Evolutionary conservation across 2,329 filamentous ascomycete species (phyloP), one percentile per base, ranked within the genome.

Genomic region (Talaromyces sp.): DNA sequence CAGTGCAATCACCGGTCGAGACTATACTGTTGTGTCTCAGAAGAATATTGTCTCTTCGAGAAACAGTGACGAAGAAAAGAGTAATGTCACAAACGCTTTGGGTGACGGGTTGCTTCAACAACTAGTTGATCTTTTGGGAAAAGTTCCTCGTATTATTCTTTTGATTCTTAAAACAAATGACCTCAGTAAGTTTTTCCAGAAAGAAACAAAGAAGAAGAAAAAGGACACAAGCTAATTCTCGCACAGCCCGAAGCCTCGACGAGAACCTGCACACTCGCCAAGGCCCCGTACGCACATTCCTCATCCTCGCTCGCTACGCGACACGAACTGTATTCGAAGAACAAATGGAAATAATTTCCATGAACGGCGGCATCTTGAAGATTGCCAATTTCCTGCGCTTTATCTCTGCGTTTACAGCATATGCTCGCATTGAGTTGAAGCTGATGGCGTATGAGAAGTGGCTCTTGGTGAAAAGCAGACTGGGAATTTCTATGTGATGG

Each of bases 111-210:
- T 99, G 73, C 82, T 99, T 42, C 90, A 90, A 64, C 89, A 97
- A 69, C 82, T 99, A 6, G 91, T 99, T 7, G 88, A 93, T 67
- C 81, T 99, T 67, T 85, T 99, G 5, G 91, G 92, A 55, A 87
- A 91, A 69, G 93, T 99, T 6, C 95, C 95, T 0, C 83, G 92
- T 52, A 91, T 99, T 66, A 96, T 99, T 60, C 83, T 99, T 12
- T 82, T 99, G 31, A 98, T 99, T 67, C 83, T 99, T 65, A 99
- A 99, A 79, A 99, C 95, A 2, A 99, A 99, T 74, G 95, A 99
- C 77, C 81, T 99, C 44, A 99, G 82, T 85, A 77, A 72, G 82
- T 23, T 23, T 23, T 23, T 23, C 23, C 23, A 23, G 23, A 23
- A 23, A 23, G 23, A 23, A 23, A 23, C 23, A 23, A 23, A 23